phyloP scores from a whole-genome alignment of 129 eudicot genomes.

The Tanacetum coccineum region DNA sequence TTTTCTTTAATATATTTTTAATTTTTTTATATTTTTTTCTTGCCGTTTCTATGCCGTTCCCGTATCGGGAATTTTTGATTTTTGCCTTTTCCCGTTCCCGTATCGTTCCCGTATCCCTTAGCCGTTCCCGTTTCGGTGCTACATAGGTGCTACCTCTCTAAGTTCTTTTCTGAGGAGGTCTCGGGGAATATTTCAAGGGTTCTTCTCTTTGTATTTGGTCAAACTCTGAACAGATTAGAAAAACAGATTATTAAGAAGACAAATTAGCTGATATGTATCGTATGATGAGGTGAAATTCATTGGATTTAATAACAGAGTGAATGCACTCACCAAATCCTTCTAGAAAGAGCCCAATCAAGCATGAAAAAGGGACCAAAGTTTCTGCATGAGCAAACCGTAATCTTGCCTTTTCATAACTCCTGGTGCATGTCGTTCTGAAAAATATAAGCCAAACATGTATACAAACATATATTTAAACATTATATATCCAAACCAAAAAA shows the following conservation, averaged over 20 bases:
- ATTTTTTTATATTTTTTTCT: no score
- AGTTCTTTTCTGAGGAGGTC: slow-evolving; percentile 72
- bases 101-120: no score
- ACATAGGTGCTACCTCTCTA: slow-evolving; percentile 93
- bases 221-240: slow-evolving; percentile 50
- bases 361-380: slow-evolving; percentile 90
- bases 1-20: no score
- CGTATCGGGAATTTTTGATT: no score
- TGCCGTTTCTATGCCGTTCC: no score
- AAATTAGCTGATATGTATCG: neutral
- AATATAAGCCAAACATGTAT: neutral
- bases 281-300: neutral
- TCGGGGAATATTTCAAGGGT: slow-evolving; percentile 65
- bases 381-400: slow-evolving; percentile 96
- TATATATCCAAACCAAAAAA: no score
- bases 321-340: slow-evolving; percentile 69
- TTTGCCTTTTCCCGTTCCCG: no score
- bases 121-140: no score
- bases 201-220: slow-evolving; percentile 70
- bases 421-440: slow-evolving; percentile 56
- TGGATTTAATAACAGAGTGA: neutral
- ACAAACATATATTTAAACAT: no score
- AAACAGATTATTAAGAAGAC: slow-evolving; percentile 2
- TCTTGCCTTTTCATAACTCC: slow-evolving; percentile 91
- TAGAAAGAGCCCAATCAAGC: slow-evolving; percentile 91